phyloP scores from a whole-genome alignment of 2,329 filamentous ascomycete species.

The Amesomyces nigricolor region DNA sequence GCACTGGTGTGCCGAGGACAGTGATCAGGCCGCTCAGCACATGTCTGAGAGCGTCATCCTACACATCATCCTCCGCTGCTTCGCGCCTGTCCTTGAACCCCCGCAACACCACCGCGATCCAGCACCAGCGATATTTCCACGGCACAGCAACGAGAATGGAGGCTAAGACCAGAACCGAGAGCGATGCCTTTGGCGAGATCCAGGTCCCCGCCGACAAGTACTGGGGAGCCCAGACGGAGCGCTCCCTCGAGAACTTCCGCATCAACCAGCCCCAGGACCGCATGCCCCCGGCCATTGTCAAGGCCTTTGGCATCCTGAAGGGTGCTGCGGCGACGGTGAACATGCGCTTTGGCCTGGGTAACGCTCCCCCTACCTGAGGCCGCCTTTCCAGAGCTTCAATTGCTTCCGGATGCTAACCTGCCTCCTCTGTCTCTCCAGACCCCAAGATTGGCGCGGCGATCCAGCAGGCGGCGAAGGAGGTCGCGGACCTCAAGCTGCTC shows the following conservation, averaged over 20 bases:
- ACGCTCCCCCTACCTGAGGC: slow-evolving; percentile 25
- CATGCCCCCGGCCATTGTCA: slow-evolving; percentile 89
- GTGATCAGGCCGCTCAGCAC: slow-evolving; percentile 33
- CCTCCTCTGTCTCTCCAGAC: slow-evolving; percentile 47
- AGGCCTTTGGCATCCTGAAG: slow-evolving; percentile 95
- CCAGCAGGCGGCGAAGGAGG: slow-evolving; percentile 88
- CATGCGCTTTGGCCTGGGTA: slow-evolving; percentile 86
- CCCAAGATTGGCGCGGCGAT: slow-evolving; percentile 88
- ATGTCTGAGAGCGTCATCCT: slow-evolving; percentile 28
- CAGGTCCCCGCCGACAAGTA: slow-evolving; percentile 90
- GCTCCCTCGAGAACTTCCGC: slow-evolving; percentile 93
- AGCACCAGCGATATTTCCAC: slow-evolving; percentile 36
- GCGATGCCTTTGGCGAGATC: slow-evolving; percentile 96
- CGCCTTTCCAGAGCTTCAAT: neutral
- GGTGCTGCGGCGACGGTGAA: slow-evolving; percentile 94
- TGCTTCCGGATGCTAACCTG: slow-evolving; percentile 15
- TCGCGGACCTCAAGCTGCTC: slow-evolving; percentile 85
- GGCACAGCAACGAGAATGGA: slow-evolving; percentile 45
- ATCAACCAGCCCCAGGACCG: slow-evolving; percentile 99
- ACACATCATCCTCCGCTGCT: slow-evolving; percentile 20
- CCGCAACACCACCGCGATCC: slow-evolving; percentile 22
- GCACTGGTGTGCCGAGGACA: slow-evolving; percentile 32
- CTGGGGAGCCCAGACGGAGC: slow-evolving; percentile 97
- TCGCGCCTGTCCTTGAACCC: slow-evolving; percentile 17
- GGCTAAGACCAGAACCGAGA: slow-evolving; percentile 70